Percentiles rank a stretch among this genome's conserved stretches.
Evolutionary conservation across 75 land plant genomes (phyloP).

Genomic region (Gnetum montanum): DNA sequence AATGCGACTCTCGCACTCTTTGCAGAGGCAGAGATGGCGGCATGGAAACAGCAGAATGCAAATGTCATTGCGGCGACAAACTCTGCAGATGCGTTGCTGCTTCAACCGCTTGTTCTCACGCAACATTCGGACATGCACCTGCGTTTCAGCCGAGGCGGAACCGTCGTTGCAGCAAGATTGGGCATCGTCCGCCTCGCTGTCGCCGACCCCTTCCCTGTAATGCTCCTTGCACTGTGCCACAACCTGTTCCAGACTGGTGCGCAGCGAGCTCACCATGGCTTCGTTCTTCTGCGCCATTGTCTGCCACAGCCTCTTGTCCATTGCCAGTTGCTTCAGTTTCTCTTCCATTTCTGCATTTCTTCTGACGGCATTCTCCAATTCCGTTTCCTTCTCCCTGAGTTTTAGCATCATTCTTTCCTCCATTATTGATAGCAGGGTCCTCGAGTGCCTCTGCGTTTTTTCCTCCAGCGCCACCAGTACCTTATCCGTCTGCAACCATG

Average conservation of each 20-base stretch:
- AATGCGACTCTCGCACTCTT: constrained; percentile 27
- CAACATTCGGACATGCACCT: constrained; percentile 10
- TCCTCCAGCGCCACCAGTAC: constrained; percentile 30
- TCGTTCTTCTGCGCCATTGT: constrained; percentile 35
- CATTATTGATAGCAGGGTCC: constrained; percentile 17
- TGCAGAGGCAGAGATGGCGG: constrained; percentile 64
- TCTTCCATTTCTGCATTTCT: constrained; percentile 46
- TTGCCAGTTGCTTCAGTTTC: constrained; percentile 26
- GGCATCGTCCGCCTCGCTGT: constrained; percentile 49
- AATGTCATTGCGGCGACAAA: constrained; percentile 20
- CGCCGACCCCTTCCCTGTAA: constrained; percentile 42
- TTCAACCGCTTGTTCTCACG: constrained; percentile 17
- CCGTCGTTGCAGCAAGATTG: constrained; percentile 34
- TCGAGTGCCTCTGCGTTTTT: constrained; percentile 37
- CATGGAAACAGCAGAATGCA: constrained; percentile 51
- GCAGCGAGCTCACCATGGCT: constrained; percentile 20
- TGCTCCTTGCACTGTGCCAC: constrained; percentile 23
- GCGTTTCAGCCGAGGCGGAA: constrained; percentile 4
- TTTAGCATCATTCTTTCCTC: constrained; percentile 20
- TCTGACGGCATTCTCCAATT: constrained; percentile 27
- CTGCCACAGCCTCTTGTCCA: constrained; percentile 51
- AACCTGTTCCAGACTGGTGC: constrained; percentile 41
- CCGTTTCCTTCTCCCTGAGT: constrained; percentile 38
- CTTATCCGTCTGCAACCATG: constrained; percentile 28
- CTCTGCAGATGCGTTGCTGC: constrained; percentile 26